Evolutionary conservation across 208 protist genomes (phyloP).

Genomic region (Leishmania aethiopica): DNA sequence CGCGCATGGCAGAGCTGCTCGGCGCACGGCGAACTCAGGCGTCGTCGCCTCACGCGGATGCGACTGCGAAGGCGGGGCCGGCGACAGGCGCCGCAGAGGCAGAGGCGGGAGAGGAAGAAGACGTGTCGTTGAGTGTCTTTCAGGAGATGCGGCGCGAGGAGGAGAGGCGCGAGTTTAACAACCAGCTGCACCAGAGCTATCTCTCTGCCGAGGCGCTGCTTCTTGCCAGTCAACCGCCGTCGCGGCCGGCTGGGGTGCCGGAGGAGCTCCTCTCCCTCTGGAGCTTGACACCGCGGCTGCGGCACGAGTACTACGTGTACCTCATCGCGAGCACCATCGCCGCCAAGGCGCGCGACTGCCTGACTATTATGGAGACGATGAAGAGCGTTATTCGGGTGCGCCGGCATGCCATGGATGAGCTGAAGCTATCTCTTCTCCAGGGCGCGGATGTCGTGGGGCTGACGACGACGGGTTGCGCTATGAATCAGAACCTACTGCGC

Average conservation of each 20-base stretch:
- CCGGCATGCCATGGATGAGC: conserved; percentile 84
- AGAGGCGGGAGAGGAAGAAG: conserved; percentile 44
- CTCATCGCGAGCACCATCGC: conserved; percentile 80
- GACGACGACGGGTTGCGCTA: conserved; percentile 93
- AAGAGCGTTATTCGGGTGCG: conserved; percentile 70
- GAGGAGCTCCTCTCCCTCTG: conserved; percentile 82
- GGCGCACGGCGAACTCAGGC: conserved; percentile 9
- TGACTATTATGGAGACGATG: conserved; percentile 78
- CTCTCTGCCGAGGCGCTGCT: conserved; percentile 73
- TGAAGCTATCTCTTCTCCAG: conserved; percentile 74
- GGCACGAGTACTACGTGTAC: conserved; percentile 87
- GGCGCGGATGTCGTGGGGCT: conserved; percentile 92
- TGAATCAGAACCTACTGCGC: conserved; percentile 88
- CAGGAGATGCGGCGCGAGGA: conserved; percentile 90
- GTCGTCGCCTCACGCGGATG: background rate
- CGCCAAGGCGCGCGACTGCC: conserved; percentile 73
- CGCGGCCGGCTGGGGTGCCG: conserved; percentile 55
- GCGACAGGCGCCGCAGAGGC: background rate
- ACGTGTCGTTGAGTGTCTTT: conserved; percentile 83
- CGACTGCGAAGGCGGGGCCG: background rate
- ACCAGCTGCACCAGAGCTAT: conserved; percentile 70
- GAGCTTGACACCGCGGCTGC: conserved; percentile 70
- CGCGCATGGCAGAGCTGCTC: conserved; percentile 41
- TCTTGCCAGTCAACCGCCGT: conserved; percentile 62
- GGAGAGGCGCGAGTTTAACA: conserved; percentile 72